phyloP scores from a whole-genome alignment of 129 eudicot species.

The Daucus carota region DH1_v3.0 NC_030387.2:40443501-40444000 shows the following conservation, averaged over 20 bases:
- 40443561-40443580: conserved; percentile 21
- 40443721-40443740: conserved; percentile 90
- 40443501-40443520: conserved; percentile 8
- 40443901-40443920: not conserved
- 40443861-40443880: not conserved
- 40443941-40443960: not conserved
- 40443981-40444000: conserved; percentile 12
- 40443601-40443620: conserved; percentile 64
- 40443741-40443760: conserved; percentile 68
- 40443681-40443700: conserved; percentile 90
- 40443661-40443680: conserved; percentile 98
- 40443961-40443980: not conserved
- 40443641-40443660: conserved; percentile 77
- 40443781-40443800: conserved; percentile 70
- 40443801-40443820: conserved; percentile 64
- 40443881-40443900: not conserved
- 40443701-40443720: conserved; percentile 60
- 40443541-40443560: not conserved
- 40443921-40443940: not conserved
- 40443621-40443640: conserved; percentile 88
- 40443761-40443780: conserved; percentile 87
- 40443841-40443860: conserved; percentile 67
- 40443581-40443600: conserved; percentile 88
- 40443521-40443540: not conserved
- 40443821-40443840: conserved; percentile 63